A percentile compares a stretch with the other conserved stretches of the same genome.
These are phyloP conservation scores for Saitozyma podzolica DNA, from an alignment of 768 basidiomycete genomes.

Conservation along the genomic window DNA sequence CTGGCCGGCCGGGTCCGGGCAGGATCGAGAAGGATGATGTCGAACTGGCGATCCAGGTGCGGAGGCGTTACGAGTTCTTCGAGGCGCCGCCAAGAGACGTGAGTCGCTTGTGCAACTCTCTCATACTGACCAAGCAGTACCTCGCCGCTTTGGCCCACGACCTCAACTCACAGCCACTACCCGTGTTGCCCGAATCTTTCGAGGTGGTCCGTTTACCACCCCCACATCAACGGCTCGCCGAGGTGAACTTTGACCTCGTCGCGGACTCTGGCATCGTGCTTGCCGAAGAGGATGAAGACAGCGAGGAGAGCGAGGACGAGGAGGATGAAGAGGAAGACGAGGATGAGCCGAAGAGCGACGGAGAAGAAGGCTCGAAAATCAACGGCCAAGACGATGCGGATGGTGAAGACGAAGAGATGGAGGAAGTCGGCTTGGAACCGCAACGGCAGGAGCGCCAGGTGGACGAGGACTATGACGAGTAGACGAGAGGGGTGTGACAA, in stretches of 20 bases:
- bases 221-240: constrained; percentile 51
- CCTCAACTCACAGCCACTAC: constrained; percentile 54
- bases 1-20: constrained; percentile 32
- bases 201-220: constrained; percentile 54
- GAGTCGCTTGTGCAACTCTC: constrained; percentile 13
- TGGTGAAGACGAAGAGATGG: constrained; percentile 44
- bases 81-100: constrained; percentile 55
- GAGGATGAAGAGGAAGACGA: constrained; percentile 17
- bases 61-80: constrained; percentile 52
- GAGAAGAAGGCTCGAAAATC: constrained; percentile 7
- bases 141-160: constrained; percentile 53
- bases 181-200: constrained; percentile 54
- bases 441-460: constrained; percentile 33
- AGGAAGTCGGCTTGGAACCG: constrained; percentile 35
- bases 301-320: constrained; percentile 16
- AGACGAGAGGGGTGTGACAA: no score
- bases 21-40: constrained; percentile 53
- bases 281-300: constrained; percentile 22
- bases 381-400: constrained; percentile 22
- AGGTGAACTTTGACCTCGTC: constrained; percentile 54
- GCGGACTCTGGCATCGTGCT: constrained; percentile 36
- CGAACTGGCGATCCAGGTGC: constrained; percentile 53
- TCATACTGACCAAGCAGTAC: constrained; percentile 42
- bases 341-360: constrained; percentile 12
- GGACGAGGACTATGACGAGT: constrained; percentile 50